These are phyloP conservation scores for Mycena rosella DNA, from an alignment of 768 basidiomycete genomes.

Conservation along the genomic window DNA sequence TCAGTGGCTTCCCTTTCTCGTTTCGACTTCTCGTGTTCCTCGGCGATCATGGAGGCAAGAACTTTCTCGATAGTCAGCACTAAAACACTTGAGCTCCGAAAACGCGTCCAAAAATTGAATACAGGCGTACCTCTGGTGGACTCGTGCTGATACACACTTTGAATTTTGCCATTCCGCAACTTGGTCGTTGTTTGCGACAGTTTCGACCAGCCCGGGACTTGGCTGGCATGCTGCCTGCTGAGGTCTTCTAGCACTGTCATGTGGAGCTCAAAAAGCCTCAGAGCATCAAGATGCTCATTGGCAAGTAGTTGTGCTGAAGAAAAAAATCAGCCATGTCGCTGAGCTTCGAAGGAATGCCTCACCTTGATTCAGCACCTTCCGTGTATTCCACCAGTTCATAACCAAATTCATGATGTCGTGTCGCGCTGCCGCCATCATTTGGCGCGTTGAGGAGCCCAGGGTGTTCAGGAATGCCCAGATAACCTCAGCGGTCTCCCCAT, in stretches of 20 bases:
- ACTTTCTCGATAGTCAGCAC: slow-evolving; percentile 19
- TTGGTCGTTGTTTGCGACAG: neutral
- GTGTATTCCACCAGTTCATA: slow-evolving; percentile 14
- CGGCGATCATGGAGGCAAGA: slow-evolving; percentile 11
- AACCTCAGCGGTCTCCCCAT: slow-evolving; percentile 30
- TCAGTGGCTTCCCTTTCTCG: neutral
- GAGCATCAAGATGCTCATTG: slow-evolving; percentile 7
- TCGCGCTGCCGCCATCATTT: slow-evolving; percentile 15
- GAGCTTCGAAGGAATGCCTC: too few relatives aligned
- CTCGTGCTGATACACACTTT: slow-evolving; percentile 1
- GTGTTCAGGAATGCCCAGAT: too few relatives aligned
- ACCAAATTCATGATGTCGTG: slow-evolving; percentile 26
- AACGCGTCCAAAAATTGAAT: too few relatives aligned
- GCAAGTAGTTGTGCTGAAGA: too few relatives aligned
- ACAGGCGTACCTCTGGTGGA: slow-evolving; percentile 13
- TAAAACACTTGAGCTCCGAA: neutral
- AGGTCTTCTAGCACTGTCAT: slow-evolving; percentile 12
- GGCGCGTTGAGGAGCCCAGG: slow-evolving; percentile 11
- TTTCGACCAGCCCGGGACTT: slow-evolving; percentile 7
- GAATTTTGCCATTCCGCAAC: neutral
- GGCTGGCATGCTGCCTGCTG: slow-evolving; percentile 9
- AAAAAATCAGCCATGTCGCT: too few relatives aligned
- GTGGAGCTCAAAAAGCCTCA: neutral
- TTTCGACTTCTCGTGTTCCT: slow-evolving; percentile 11
- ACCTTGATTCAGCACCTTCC: slow-evolving; percentile 21